Evolutionary conservation across 1,139 yeast species (phyloP).

Genomic region (Taiozyma sp.): DNA sequence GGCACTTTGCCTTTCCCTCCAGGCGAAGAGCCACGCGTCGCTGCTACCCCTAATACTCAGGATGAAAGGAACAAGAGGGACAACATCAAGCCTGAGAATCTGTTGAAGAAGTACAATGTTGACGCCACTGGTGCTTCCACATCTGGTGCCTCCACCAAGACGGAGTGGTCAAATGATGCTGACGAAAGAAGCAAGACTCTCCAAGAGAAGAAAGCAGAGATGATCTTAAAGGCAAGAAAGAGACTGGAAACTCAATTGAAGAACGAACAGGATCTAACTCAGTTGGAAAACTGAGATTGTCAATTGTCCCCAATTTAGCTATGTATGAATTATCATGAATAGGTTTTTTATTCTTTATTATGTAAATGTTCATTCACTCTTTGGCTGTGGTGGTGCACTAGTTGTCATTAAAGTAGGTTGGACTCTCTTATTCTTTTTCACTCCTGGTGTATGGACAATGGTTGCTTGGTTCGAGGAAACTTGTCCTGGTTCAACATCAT

Average conservation of each 20-base stretch:
- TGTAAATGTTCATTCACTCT: neutral
- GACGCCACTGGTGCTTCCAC: constrained; percentile 4
- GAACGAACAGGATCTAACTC: constrained; percentile 20
- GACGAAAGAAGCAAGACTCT: constrained; percentile 36
- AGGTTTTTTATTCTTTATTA: neutral
- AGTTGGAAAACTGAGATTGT: constrained; percentile 1
- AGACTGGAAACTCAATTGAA: constrained; percentile 30
- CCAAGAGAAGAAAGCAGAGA: constrained; percentile 41
- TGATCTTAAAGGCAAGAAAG: constrained; percentile 45
- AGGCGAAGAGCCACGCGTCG: constrained; percentile 26
- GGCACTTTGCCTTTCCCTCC: constrained; percentile 69
- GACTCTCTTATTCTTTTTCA: constrained; percentile 38
- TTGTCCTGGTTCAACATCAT: neutral
- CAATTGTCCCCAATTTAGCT: neutral
- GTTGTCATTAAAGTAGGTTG: constrained; percentile 37
- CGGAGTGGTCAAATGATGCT: constrained; percentile 33
- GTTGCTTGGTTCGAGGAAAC: neutral
- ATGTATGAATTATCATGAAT: neutral
- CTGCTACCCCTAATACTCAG: constrained; percentile 11
- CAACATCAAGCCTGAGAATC: constrained; percentile 21
- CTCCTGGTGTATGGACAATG: constrained; percentile 3
- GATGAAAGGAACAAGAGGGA: constrained; percentile 16
- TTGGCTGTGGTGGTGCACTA: neutral
- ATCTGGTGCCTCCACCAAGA: constrained; percentile 4
- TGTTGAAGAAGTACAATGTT: constrained; percentile 21